Conservation (phyloP, 768 basidiomycete species). For the Thelephora ganbajun region DNA sequence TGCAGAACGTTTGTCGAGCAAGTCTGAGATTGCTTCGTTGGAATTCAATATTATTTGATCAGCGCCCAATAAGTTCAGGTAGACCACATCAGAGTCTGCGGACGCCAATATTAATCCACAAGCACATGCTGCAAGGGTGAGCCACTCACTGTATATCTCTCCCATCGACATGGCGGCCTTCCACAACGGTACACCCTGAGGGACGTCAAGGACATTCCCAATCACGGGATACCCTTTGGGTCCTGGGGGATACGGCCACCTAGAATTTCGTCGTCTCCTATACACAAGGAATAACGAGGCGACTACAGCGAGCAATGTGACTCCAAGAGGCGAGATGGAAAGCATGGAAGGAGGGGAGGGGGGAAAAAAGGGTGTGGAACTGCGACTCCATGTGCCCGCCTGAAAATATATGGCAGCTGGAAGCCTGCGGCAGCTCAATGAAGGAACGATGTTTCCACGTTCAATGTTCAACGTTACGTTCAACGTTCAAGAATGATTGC, state of each 20-base stretch:
- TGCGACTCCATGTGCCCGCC: too few relatives aligned
- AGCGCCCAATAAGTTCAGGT: slow-evolving; percentile 7
- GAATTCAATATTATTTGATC: slow-evolving; percentile 7
- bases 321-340: too few relatives aligned
- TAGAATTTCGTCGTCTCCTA: background rate
- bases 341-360: too few relatives aligned
- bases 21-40: slow-evolving; percentile 4
- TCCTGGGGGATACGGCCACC: slow-evolving; percentile 16
- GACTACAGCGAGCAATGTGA: background rate
- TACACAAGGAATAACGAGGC: background rate
- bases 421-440: too few relatives aligned
- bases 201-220: slow-evolving; percentile 14
- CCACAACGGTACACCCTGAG: slow-evolving; percentile 7
- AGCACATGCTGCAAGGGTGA: too few relatives aligned
- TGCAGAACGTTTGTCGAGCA: slow-evolving; percentile 11
- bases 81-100: slow-evolving; percentile 5
- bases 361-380: too few relatives aligned
- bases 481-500: too few relatives aligned
- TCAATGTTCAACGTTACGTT: too few relatives aligned
- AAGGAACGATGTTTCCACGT: too few relatives aligned
- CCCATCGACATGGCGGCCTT: background rate
- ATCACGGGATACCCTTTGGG: slow-evolving; percentile 12
- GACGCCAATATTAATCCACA: background rate
- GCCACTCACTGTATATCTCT: too few relatives aligned
- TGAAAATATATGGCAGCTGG: too few relatives aligned